A percentile compares a stretch with the other conserved stretches of the same genome.
phyloP scores from a whole-genome alignment of 1,284 basidiomycete species.

The Tilletiopsis washingtonensis region DNA sequence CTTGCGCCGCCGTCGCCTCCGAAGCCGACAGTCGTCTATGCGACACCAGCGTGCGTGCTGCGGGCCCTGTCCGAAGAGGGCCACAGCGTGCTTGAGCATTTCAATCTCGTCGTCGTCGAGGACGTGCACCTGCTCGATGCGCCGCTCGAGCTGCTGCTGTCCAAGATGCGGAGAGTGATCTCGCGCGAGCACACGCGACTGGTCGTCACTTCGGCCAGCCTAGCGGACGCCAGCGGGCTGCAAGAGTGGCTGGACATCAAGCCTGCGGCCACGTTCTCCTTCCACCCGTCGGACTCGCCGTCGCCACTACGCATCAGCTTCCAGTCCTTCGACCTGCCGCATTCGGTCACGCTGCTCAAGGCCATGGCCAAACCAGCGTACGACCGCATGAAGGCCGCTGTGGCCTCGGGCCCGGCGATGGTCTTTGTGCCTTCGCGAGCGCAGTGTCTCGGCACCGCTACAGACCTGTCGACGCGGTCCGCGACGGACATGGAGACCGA shows the following conservation, averaged over 20 bases:
- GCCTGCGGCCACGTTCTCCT: slow-evolving; percentile 62
- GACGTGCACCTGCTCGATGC: slow-evolving; percentile 77
- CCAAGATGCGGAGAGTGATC: slow-evolving; percentile 57
- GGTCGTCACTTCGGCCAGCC: slow-evolving; percentile 68
- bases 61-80: neutral
- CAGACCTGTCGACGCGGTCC: slow-evolving; percentile 79
- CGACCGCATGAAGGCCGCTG: slow-evolving; percentile 50
- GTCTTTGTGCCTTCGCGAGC: slow-evolving; percentile 82
- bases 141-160: slow-evolving; percentile 72
- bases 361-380: slow-evolving; percentile 88
- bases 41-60: neutral
- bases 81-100: neutral
- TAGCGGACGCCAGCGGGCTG: slow-evolving; percentile 71
- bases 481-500: slow-evolving; percentile 60
- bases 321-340: slow-evolving; percentile 75
- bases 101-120: slow-evolving; percentile 66
- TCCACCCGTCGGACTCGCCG: slow-evolving; percentile 73
- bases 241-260: slow-evolving; percentile 76
- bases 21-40: neutral
- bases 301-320: slow-evolving; percentile 65
- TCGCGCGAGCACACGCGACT: slow-evolving; percentile 58
- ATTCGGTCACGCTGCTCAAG: slow-evolving; percentile 80
- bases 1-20: neutral
- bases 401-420: slow-evolving; percentile 56
- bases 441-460: slow-evolving; percentile 70